Evolutionary conservation across 768 basidiomycete species (phyloP), one percentile per base, ranked within the genome.

Genomic region (Leccinum olivaceopallidum): DNA sequence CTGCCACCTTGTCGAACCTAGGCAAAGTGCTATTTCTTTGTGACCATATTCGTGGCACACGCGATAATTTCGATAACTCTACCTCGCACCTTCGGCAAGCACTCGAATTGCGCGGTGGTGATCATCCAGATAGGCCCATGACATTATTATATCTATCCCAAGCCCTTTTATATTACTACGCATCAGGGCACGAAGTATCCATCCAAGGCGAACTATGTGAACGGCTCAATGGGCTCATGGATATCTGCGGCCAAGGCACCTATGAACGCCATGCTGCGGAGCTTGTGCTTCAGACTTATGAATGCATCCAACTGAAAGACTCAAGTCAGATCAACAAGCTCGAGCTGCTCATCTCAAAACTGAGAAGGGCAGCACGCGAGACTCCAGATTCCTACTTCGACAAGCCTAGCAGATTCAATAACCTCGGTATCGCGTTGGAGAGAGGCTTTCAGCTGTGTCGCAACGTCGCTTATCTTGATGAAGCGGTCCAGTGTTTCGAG

Each of bases 1-100:
- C 65, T 9, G 55, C 55, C 5, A 55, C 55, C 14, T 34, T 67
- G 5, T 58, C 48, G 32, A 67, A 67, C 56, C 59, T 67, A n/a
- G 65, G 62, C 7, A 63, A 57, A 9, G 62, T 42, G 20, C 22
- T 34, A 36, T 59, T 59, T 20, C 47, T 60, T 16, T 13, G 16
- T n/a, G 58, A 48, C n/a, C 65, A 54, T 16, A 30, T 34, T 26
- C 4, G 42, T 7, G 59, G 59, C 4, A 56, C 32, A 16, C 13
- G 1, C 12, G 0, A 4, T 16, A 6, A 53, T 9, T 55, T 67
- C 28, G 24, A 63, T 4, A 12, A 12, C 7, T 47, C 56, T 7
- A 58, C 50, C 8, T 20, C 16, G 1, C 34, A 47, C 20, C 63
- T 63, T 42, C 59, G 20, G n/a, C 6, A 63, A 6, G 61, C 59